Evolutionary conservation across 352 stramenopile species (phyloP), one percentile per base, ranked within the genome.

Genomic region (Globisporangium alternatum): DNA sequence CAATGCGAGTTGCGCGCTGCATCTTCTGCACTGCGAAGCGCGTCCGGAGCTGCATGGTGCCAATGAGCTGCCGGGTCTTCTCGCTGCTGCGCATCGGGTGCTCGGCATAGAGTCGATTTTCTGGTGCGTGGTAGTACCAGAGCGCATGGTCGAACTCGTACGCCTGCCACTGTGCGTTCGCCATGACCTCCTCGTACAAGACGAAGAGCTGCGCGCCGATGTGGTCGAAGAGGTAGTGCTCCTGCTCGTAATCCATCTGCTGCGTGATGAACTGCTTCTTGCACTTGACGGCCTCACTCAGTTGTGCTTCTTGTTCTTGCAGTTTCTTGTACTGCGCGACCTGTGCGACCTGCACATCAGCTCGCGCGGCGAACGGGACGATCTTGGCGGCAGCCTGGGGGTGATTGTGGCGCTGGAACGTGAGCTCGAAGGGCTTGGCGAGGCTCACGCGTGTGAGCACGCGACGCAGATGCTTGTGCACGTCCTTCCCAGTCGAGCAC

Each of bases 181-280:
- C 68, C 80, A 90, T 89, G 65, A 83, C 75, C 28, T 69, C 59
- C 3, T 72, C 71, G 49, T 90, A 67, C 28, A 88, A 60, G 1
- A 56, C 44, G 19, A 79, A 72, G n/a, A 90, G 71, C 49, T 79
- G 54, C 7, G 13, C 28, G 22, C 72, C 71, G 31, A 90, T 65
- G 51, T 87, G 76, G 8, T 65, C 53, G 12, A 76, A 77, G 31
- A 90, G 57, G 47, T 88, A 84, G 15, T 79, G 63, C 47, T 90
- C 79, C 17, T 69, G 69, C 33, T 86, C 71, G 31, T 76, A 85
- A 60, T 90, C 80, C 43, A 90, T 69, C 51, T 90, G 81, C 52
- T 90, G 81, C 0, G 78, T 55, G 2, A 87, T 57, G 45, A 86
- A 90, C 17, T 87, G 74, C 66, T 87, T 89, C 47, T 85, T 84